Base-by-base conservation (phyloP, 179 eudicot genomes). In the Silene coronaria region DNA sequence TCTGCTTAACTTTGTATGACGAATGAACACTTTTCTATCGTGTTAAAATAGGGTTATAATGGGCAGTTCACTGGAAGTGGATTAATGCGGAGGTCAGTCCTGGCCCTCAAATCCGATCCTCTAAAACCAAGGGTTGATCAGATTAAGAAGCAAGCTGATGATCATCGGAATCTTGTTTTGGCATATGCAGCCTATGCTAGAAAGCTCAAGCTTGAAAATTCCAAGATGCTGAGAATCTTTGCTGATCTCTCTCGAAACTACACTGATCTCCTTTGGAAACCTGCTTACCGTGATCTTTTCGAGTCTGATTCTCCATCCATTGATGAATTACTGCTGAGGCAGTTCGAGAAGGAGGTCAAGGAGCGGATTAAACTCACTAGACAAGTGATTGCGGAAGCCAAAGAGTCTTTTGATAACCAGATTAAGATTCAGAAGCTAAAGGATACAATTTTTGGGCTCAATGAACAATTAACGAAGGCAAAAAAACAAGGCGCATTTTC, bases 401-500 rank as follows among this genome's bases (percentile, higher is more conserved):
- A 91, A 61, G 97, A 91, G 75, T 89, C 94, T 12, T 92, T 91
- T 28, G 97, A 92, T 78, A 86, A 89, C 76, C 97, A 92, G 84
- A 87, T 92, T 66, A 91, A 91, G 85, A 92, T 92, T 73, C 97
- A 92, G 84, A 92, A 92, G 90, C 86, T 92, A 27, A 92, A 92
- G 81, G 97, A 92, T 60, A 87, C 86, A 2, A 92, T 92, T 68
- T 92, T 92, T 60, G 89, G 85, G 26, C 45, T 87, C 36, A 92
- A 91, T 77, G 97, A 91, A 85, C 96, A 80, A 78, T 71, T 92
- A 61, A 86, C 91, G 0, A 92, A 91, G 86, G 89, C 91, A 1
- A 92, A 92, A 82, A 92, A 92, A 83, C 96, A 91, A 75, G 96
- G 96, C 24, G 97, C 97, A 1, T 92, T 91, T 74, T 91, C 94